These are phyloP conservation scores for Pholiota adiposa DNA, from an alignment of 1,284 basidiomycete genomes.

Conservation along the genomic window DNA sequence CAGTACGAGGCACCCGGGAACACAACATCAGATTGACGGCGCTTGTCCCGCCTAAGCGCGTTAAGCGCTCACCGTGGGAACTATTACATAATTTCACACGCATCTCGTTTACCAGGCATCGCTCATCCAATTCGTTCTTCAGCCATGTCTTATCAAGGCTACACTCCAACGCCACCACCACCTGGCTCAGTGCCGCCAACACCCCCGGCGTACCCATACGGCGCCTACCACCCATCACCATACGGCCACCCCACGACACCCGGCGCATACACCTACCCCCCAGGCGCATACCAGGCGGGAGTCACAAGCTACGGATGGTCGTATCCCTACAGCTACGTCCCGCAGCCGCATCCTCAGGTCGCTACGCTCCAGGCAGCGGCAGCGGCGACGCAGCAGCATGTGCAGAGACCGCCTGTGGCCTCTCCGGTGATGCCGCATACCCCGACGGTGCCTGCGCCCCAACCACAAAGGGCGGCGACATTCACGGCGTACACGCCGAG, in stretches of 20 bases:
- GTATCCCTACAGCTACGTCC: slow-evolving; percentile 60
- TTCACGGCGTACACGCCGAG: slow-evolving; percentile 60
- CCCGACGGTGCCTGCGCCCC: slow-evolving; percentile 22
- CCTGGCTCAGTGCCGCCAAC: slow-evolving; percentile 37
- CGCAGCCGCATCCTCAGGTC: slow-evolving; percentile 30
- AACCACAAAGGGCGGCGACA: slow-evolving; percentile 37
- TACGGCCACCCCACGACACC: slow-evolving; percentile 38
- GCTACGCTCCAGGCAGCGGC: slow-evolving; percentile 31
- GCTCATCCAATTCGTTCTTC: neutral
- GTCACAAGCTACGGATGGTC: slow-evolving; percentile 64
- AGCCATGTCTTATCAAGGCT: slow-evolving; percentile 36
- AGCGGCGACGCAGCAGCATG: slow-evolving; percentile 14
- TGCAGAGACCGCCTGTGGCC: slow-evolving; percentile 30
- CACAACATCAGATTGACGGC: too few relatives aligned
- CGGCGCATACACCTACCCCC: slow-evolving; percentile 53
- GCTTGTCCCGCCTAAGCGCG: too few relatives aligned
- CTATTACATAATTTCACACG: neutral
- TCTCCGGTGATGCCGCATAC: slow-evolving; percentile 33
- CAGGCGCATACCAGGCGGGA: slow-evolving; percentile 44
- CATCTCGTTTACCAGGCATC: neutral
- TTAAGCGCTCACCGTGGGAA: too few relatives aligned
- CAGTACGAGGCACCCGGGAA: too few relatives aligned
- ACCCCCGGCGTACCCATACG: slow-evolving; percentile 56
- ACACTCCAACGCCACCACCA: slow-evolving; percentile 30
- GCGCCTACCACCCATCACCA: slow-evolving; percentile 48